These are phyloP conservation scores for Marchantia polymorpha DNA, from an alignment of 225 moss, liverwort and hornwort species.

Conservation along the genomic window DNA sequence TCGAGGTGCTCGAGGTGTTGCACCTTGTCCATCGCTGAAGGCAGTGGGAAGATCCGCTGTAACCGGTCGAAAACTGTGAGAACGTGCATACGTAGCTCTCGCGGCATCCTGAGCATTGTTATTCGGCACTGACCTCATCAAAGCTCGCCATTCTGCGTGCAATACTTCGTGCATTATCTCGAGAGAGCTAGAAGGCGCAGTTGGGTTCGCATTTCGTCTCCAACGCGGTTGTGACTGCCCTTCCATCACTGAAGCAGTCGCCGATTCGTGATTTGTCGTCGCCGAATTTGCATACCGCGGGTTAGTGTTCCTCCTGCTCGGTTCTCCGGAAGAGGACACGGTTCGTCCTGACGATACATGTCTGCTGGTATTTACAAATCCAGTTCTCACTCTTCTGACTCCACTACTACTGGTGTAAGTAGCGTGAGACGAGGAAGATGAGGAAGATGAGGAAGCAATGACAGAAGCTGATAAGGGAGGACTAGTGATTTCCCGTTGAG, in stretches of 20 bases:
- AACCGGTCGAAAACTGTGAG: not conserved
- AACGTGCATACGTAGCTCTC: not conserved
- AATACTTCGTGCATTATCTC: not conserved
- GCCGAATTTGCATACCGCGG: constrained; percentile 15
- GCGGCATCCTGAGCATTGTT: not conserved
- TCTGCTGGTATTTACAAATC: not conserved
- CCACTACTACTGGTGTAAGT: constrained; percentile 7
- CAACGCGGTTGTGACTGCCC: constrained; percentile 15
- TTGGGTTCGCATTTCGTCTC: constrained; percentile 21
- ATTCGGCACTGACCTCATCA: not conserved
- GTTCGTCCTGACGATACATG: constrained; percentile 11
- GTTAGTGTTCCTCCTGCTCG: constrained; percentile 2
- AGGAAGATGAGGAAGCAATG: not conserved
- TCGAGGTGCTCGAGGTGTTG: constrained; percentile 4
- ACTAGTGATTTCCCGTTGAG: constrained; percentile 20
- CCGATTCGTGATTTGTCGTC: constrained; percentile 15
- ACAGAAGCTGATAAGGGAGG: constrained; percentile 13
- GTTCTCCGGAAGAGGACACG: constrained; percentile 1
- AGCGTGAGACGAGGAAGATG: not conserved
- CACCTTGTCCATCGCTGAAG: not conserved
- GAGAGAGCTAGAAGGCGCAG: not conserved
- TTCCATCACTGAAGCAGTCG: constrained; percentile 30
- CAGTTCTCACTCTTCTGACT: constrained; percentile 19
- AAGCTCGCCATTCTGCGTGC: constrained; percentile 22
- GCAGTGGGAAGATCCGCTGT: not conserved